phyloP scores from a whole-genome alignment of 2,329 filamentous ascomycete genomes.

The Paraconiothyrium brasiliense region DNA sequence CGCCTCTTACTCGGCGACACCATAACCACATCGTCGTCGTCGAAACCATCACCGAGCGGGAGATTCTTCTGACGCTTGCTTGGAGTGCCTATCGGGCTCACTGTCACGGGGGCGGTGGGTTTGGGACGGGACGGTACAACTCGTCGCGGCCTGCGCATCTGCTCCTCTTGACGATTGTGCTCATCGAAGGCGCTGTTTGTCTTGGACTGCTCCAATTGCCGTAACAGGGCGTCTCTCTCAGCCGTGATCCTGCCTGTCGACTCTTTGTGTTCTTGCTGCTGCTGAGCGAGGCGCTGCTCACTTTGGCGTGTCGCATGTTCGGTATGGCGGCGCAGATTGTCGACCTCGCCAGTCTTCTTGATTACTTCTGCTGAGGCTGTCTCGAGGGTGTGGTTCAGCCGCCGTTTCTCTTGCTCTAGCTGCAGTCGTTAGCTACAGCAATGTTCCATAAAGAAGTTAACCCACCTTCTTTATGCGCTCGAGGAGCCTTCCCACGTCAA shows the following conservation, averaged over 20 bases:
- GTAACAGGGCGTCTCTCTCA: slow-evolving; percentile 70
- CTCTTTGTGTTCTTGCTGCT: slow-evolving; percentile 72
- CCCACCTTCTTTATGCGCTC: slow-evolving; percentile 54
- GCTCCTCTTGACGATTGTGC: slow-evolving; percentile 71
- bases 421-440: slow-evolving; percentile 33
- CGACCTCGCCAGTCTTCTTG: slow-evolving; percentile 74
- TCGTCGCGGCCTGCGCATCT: slow-evolving; percentile 52
- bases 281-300: slow-evolving; percentile 67
- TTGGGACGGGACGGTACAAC: slow-evolving; percentile 37
- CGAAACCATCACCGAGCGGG: slow-evolving; percentile 78
- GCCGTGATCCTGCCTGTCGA: slow-evolving; percentile 70
- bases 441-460: no score
- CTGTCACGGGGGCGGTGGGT: slow-evolving; percentile 17
- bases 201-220: slow-evolving; percentile 70
- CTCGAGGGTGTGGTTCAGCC: slow-evolving; percentile 51
- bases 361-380: slow-evolving; percentile 61
- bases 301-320: slow-evolving; percentile 70
- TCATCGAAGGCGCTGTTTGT: slow-evolving; percentile 78
- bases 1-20: slow-evolving; percentile 63
- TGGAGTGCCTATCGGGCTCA: slow-evolving; percentile 63
- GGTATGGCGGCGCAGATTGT: slow-evolving; percentile 77
- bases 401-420: slow-evolving; percentile 54
- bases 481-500: slow-evolving; percentile 46
- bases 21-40: slow-evolving; percentile 69
- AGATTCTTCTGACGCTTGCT: slow-evolving; percentile 67